Conservation (phyloP, 306 rosid species). For the Abrus pulchellus region DNA sequence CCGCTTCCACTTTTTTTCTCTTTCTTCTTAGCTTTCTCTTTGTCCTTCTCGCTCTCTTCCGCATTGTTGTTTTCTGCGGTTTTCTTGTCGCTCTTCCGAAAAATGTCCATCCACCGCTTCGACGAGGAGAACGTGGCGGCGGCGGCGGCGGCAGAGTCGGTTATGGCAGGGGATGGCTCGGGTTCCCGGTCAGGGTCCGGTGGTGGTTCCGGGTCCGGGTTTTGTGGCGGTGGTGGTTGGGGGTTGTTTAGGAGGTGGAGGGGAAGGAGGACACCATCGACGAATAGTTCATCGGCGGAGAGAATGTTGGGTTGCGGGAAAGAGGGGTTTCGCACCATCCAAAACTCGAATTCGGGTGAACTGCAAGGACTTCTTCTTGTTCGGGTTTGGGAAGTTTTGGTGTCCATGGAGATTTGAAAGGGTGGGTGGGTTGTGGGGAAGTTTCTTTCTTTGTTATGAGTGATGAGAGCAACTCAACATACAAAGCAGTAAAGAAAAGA, state of each 20-base stretch:
- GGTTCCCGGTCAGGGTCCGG: conserved; percentile 48
- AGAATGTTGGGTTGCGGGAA: conserved; percentile 70
- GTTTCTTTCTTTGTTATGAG: background rate
- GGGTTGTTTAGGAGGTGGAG: conserved; percentile 59
- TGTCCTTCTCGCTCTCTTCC: conserved; percentile 54
- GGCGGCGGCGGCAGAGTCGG: background rate
- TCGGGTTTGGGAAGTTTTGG: conserved; percentile 44
- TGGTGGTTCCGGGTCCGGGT: background rate
- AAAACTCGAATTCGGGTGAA: conserved; percentile 97
- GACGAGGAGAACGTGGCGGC: conserved; percentile 53
- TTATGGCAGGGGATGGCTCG: conserved; percentile 35
- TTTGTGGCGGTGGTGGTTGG: background rate
- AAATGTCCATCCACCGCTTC: conserved; percentile 85
- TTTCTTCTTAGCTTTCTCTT: conserved; percentile 61
- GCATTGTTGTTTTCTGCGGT: conserved; percentile 31
- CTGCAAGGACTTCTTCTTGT: conserved; percentile 39
- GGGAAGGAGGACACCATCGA: conserved; percentile 80
- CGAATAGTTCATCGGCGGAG: conserved; percentile 86
- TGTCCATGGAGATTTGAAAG: conserved; percentile 49
- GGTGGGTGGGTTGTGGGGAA: conserved; percentile 17
- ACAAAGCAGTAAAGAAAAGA: conserved; percentile 43
- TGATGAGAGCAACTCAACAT: background rate
- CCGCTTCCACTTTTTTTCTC: conserved; percentile 56
- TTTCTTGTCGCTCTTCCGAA: conserved; percentile 68
- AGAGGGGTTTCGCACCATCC: conserved; percentile 86